Evolutionary conservation across 2,329 filamentous ascomycete species (phyloP).

Genomic region (Colletotrichum agaves): DNA sequence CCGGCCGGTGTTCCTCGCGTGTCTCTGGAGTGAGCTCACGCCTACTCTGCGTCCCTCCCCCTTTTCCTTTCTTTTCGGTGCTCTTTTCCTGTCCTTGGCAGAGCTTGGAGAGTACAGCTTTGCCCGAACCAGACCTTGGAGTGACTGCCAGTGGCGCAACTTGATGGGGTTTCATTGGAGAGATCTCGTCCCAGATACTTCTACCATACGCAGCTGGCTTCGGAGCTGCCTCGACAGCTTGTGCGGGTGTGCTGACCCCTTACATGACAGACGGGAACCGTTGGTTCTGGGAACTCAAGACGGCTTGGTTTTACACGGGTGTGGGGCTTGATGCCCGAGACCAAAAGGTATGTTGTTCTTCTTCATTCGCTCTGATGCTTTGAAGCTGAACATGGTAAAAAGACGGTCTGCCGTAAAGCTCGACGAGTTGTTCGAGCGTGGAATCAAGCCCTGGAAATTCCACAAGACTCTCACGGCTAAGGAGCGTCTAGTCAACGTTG

Average conservation of each 20-base stretch:
- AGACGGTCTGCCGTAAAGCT: slow-evolving; percentile 41
- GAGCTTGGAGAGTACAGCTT: not conserved
- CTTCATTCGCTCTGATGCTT: not conserved
- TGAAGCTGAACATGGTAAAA: not conserved
- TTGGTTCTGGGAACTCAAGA: slow-evolving; percentile 47
- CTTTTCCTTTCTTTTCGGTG: too few relatives aligned
- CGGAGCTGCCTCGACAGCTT: slow-evolving; percentile 42
- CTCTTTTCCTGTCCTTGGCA: not conserved
- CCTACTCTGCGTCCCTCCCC: too few relatives aligned
- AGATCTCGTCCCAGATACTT: slow-evolving; percentile 50
- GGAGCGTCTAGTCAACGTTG: slow-evolving; percentile 12
- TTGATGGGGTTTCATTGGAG: slow-evolving; percentile 46
- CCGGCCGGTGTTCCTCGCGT: slow-evolving; percentile 41
- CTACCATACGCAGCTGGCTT: slow-evolving; percentile 47
- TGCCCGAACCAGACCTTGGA: slow-evolving; percentile 38
- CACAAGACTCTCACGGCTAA: slow-evolving; percentile 37
- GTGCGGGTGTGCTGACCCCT: slow-evolving; percentile 42
- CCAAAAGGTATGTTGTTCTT: slow-evolving; percentile 32
- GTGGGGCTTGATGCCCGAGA: slow-evolving; percentile 39
- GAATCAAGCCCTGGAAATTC: slow-evolving; percentile 43
- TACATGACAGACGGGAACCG: slow-evolving; percentile 47
- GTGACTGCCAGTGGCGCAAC: slow-evolving; percentile 43
- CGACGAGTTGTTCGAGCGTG: slow-evolving; percentile 42
- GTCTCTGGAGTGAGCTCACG: slow-evolving; percentile 42
- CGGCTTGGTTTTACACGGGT: slow-evolving; percentile 46